Evolutionary conservation across 2,329 filamentous ascomycete genomes (phyloP), one percentile per base, ranked within the genome.

Genomic region (Coniochaeta prunicola): DNA sequence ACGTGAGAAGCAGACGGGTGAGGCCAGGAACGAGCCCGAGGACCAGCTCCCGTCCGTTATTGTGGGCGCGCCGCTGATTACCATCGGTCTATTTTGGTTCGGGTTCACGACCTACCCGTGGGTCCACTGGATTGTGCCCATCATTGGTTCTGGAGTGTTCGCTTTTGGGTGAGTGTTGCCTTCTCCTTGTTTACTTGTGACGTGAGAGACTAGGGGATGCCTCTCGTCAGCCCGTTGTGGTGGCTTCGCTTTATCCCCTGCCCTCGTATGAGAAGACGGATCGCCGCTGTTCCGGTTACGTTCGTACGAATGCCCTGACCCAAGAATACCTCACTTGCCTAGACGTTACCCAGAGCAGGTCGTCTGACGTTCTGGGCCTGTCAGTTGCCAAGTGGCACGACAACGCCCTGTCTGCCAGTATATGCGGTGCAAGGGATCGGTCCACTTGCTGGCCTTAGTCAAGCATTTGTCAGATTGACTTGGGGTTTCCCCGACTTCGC

Each of bases 81-180:
- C 92, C 5, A 77, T 89, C 59, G 90, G 91, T 7, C 75, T 97
- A 17, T 96, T 97, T 72, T 89, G 90, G 74, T 96, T 96, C 73
- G 91, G 85, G 9, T 96, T 91, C 89, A 92, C 90, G 4, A 88
- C 89, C 15, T 92, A 87, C 70, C 72, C 86, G 2, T 81, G 73
- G 65, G 82, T 96, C 55, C 88, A 91, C 73, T 93, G 86, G 86
- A 88, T 90, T 61, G 80, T 86, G 53, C 87, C 89, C 28, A 87
- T 91, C 64, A 86, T 92, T 72, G 89, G 87, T 21, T 88, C 85
- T 30, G 79, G 72, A 45, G 76, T 92, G 50, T 92, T 92, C 74
- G 89, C 86, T 59, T 76, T 80, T 69, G 89, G 83, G 85, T 89
- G 77, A 77, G 85, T 50, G 45, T 50, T 26, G 21, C 45, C 19